phyloP scores from a whole-genome alignment of 306 rosid genomes.

The Casuarina glauca region DNA sequence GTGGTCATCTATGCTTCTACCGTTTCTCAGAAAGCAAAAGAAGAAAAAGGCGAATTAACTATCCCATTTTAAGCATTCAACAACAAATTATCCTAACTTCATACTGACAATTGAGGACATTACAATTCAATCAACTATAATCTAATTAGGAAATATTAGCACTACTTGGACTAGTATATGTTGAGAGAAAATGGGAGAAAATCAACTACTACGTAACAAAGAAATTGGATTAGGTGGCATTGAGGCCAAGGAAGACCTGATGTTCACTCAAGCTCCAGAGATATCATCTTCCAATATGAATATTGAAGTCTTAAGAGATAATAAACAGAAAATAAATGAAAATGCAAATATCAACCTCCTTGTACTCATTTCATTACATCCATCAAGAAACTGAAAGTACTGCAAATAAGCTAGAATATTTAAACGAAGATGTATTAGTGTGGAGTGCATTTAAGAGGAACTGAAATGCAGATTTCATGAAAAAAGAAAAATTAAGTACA shows the following conservation, averaged over 20 bases:
- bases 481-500: neutral
- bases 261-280: neutral
- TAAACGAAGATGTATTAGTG: neutral
- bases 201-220: neutral
- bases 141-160: neutral
- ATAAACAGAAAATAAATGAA: neutral
- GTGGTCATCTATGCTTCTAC: neutral
- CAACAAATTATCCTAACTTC: neutral
- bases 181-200: neutral
- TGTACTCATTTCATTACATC: neutral
- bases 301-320: neutral
- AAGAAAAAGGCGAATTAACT: too few species aligned
- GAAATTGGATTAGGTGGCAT: neutral
- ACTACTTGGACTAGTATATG: neutral
- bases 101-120: neutral
- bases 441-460: neutral
- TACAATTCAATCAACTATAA: neutral
- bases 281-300: neutral
- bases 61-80: too few species aligned
- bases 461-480: conserved; percentile 17
- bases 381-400: neutral
- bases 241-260: neutral
- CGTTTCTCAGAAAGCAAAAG: neutral
- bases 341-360: neutral
- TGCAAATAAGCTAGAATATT: neutral